A percentile compares a stretch with the other conserved stretches of the same genome.
These are phyloP conservation scores for Cucurbita maxima DNA, from an alignment of 306 rosid genomes.

Conservation along the genomic window DNA sequence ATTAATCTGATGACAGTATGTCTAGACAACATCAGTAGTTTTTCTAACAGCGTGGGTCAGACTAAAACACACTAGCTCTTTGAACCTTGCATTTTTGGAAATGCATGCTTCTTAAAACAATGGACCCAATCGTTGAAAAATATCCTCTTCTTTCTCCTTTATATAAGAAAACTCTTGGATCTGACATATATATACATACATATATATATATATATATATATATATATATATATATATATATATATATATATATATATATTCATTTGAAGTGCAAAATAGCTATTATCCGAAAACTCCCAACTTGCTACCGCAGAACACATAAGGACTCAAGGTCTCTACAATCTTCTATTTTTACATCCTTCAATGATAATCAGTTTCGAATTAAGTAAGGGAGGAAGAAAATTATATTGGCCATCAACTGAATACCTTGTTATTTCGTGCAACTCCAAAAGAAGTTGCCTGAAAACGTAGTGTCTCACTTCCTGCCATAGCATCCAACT, in stretches of 20 bases:
- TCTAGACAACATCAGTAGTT: not conserved
- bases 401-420: not conserved
- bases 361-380: not conserved
- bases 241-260: not conserved
- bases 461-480: conserved; percentile 91
- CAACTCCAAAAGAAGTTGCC: conserved; percentile 83
- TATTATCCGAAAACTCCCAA: not conserved
- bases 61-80: not conserved
- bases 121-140: not conserved
- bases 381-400: not conserved
- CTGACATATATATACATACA: too few relatives aligned
- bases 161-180: not conserved
- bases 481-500: conserved; percentile 97
- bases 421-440: conserved; percentile 85
- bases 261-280: not conserved
- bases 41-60: not conserved
- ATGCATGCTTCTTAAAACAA: too few relatives aligned
- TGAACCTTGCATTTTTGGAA: not conserved
- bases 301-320: not conserved
- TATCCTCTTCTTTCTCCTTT: not conserved
- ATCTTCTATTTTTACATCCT: not conserved
- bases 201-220: not conserved
- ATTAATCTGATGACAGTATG: not conserved
- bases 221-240: not conserved
- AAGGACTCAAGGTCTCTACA: not conserved